phyloP scores from a whole-genome alignment of 768 basidiomycete genomes.

The Suillus subluteus region DNA sequence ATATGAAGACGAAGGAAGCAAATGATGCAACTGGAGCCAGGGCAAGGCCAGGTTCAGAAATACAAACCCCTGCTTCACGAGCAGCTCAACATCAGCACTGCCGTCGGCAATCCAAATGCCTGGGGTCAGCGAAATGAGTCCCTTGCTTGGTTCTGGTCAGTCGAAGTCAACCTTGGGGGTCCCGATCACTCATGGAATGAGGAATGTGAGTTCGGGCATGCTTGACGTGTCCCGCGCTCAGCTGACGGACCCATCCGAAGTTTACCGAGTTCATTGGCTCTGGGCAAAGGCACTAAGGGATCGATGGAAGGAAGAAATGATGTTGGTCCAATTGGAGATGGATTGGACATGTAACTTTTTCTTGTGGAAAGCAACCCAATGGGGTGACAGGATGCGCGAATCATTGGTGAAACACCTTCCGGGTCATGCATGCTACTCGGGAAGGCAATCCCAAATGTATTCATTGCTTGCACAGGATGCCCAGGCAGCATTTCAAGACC shows the following conservation, averaged over 20 bases:
- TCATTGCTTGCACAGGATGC: background rate
- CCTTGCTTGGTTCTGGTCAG: no score
- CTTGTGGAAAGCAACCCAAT: background rate
- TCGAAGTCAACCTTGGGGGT: background rate
- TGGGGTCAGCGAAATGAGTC: no score
- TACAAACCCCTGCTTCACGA: no score
- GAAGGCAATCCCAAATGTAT: constrained; percentile 1
- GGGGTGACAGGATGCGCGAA: background rate
- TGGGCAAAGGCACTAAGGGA: constrained; percentile 5
- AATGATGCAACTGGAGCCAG: background rate
- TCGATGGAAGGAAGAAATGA: constrained; percentile 12
- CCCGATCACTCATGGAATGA: background rate
- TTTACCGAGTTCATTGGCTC: constrained; percentile 15
- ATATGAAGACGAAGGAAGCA: constrained; percentile 34
- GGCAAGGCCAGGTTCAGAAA: background rate
- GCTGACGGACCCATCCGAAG: constrained; percentile 3
- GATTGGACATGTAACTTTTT: background rate
- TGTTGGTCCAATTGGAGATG: background rate
- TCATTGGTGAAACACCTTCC: background rate
- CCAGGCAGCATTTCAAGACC: background rate
- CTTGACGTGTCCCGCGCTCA: background rate
- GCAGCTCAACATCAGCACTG: no score
- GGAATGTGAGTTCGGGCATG: background rate
- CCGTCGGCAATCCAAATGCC: no score
- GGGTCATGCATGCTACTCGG: background rate